Conservation (phyloP, 805 yeast species). For the Metschnikowia chrysomelidarum region DNA sequence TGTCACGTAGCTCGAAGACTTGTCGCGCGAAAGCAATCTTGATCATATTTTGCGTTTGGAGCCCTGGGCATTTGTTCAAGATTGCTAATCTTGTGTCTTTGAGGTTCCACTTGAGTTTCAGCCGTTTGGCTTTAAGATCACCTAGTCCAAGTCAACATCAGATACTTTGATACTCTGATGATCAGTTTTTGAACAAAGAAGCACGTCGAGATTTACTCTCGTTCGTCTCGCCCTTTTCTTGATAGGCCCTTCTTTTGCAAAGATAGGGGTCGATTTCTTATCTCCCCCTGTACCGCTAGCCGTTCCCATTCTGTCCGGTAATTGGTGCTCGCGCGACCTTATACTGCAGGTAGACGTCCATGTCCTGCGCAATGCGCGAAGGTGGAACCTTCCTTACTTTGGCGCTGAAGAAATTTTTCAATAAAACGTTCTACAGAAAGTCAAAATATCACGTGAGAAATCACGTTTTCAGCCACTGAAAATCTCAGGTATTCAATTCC, state of each 20-base stretch:
- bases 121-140: constrained; percentile 6
- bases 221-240: background rate
- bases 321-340: constrained; percentile 1
- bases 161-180: too few relatives aligned
- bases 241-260: background rate
- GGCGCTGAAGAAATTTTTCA: too few relatives aligned
- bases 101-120: constrained; percentile 7
- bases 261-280: constrained; percentile 2
- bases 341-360: constrained; percentile 1
- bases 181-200: too few relatives aligned
- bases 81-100: constrained; percentile 1
- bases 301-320: constrained; percentile 2
- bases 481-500: too few relatives aligned
- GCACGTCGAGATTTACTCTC: background rate
- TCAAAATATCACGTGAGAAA: too few relatives aligned
- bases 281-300: constrained; percentile 1
- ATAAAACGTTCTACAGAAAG: too few relatives aligned
- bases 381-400: constrained; percentile 8
- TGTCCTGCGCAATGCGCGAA: background rate
- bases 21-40: constrained; percentile 9
- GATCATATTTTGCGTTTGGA: constrained; percentile 2
- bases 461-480: too few relatives aligned
- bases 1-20: too few relatives aligned
- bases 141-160: too few relatives aligned
- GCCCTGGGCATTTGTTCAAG: constrained; percentile 2